Evolutionary conservation across 2,329 filamentous ascomycete species (phyloP), one percentile per base, ranked within the genome.

Genomic region (Ambrosiella cleistominuta): DNA sequence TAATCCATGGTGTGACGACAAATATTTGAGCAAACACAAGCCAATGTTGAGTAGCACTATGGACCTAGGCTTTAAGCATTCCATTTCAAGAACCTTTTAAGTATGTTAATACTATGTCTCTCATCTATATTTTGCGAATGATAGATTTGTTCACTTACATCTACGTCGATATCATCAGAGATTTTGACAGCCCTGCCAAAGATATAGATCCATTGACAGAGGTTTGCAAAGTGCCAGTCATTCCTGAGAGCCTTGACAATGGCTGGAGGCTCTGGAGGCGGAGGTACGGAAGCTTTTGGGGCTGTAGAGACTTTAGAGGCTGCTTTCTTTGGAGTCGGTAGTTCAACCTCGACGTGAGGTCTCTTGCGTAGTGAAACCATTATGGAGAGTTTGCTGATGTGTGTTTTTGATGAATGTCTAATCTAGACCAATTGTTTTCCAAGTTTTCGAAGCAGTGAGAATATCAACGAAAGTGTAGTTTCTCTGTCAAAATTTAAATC

Each of bases 201-300:
- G 45, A 91, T 80, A 68, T 84, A 86, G 61, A 97, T 87, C 78
- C 89, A 98, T 71, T 98, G 91, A 72, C 85, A 89, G 7, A 97
- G 74, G 66, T 89, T 91, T 61, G 91, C 88, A 70, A 97, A 96
- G 70, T 96, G 86, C 90, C 91, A 97, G 77, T 87, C 89, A 68
- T 87, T 93, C 62, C 91, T 82, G 64, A 97, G 78, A 13, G 39
- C 36, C 15, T 55, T 44, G 35, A 61, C 45, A 11, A 45, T 40
- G 35, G 37, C 58, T 12, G 58, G 58, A n/a, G 36, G 35, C 12
- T 52, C 45, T n/a, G 35, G 11, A 6, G 59, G 56, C 13, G 19
- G 19, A 12, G 15, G 13, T n/a, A 54, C 38, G 9, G 45, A 9
- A 12, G 39, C 9, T 53, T 56, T 51, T 11, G 8, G 44, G 2